Evolutionary conservation across 1,284 basidiomycete species (phyloP), one percentile per base, ranked within the genome.

Genomic region (Gomphus bonarii): DNA sequence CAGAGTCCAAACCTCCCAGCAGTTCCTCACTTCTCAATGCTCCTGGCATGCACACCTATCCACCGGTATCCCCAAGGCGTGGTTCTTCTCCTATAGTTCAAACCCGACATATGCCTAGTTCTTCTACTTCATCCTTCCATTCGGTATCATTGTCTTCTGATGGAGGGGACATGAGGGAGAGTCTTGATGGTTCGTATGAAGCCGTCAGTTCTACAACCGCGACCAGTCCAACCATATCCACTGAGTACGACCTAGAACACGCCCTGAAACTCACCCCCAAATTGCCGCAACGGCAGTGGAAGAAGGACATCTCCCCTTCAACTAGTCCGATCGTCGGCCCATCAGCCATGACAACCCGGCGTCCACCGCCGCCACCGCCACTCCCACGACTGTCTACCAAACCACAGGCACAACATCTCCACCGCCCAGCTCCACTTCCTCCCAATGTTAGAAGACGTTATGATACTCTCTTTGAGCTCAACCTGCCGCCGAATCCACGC

Each of bases 81-180:
- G 59, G 65, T 68, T 65, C 61, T 65, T 65, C 68, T 60, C 65
- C 66, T 62, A 56, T 65, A 63, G 60, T 61, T 55, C 60, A 68
- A 57, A 57, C 67, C 7, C 71, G 75, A 30, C 85, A 89, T 66
- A 77, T 72, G 3, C 77, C 77, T 1, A 77, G 77, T 3, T 85
- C 85, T 1, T 89, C 87, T 35, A 76, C 88, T 40, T 87, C 86
- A 5, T 89, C 86, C 18, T 87, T 89, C 60, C 85, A 88, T 63
- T 88, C 87, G 0, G 83, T 89, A 16, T 89, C 87, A 0, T 75
- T 89, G 3, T 88, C 86, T 2, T 85, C 83, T 9, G 82, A 85
- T 60, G 75, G 75, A n/a, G 71, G 68, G 18, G 68, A 62, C 25
- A 70, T 75, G 30, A 12, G 35, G 30, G 60, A 61, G 16, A 58